Evolutionary conservation across 2,329 filamentous ascomycete genomes (phyloP).

Genomic region (Diaporthe aspalathi): DNA sequence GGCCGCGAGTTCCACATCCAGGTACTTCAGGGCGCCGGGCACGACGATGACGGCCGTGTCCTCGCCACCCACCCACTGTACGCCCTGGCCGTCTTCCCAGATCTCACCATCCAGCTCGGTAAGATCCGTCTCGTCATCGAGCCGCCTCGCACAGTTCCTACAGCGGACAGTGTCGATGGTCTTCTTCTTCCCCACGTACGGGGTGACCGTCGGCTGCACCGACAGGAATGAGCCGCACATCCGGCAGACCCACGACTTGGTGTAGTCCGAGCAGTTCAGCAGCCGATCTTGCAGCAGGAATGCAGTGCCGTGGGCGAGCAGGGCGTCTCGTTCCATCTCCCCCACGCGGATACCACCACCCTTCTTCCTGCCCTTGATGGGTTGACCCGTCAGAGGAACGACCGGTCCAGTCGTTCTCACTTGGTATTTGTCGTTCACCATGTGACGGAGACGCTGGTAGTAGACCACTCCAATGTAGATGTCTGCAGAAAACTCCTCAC

Average conservation of each 20-base stretch:
- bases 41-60: constrained; percentile 93
- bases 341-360: constrained; percentile 98
- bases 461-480: constrained; percentile 98
- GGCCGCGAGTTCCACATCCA: constrained; percentile 94
- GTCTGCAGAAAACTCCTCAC: constrained; percentile 91
- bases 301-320: constrained; percentile 94
- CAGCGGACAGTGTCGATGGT: constrained; percentile 80
- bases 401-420: constrained; percentile 95
- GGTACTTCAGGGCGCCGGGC: constrained; percentile 89
- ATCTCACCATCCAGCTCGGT: constrained; percentile 75
- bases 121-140: constrained; percentile 68
- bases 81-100: constrained; percentile 92
- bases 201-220: constrained; percentile 81
- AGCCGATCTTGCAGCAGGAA: constrained; percentile 95
- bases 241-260: constrained; percentile 89
- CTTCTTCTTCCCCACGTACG: constrained; percentile 72
- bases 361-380: constrained; percentile 95
- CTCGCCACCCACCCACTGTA: constrained; percentile 87
- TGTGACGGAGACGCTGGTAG: constrained; percentile 97
- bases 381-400: constrained; percentile 90
- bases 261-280: constrained; percentile 97
- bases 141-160: constrained; percentile 76
- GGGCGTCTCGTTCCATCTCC: constrained; percentile 97
- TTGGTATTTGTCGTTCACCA: constrained; percentile 99
- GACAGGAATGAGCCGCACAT: constrained; percentile 91